Evolutionary conservation across 2,329 filamentous ascomycete species (phyloP).

Genomic region (Claviceps africana): DNA sequence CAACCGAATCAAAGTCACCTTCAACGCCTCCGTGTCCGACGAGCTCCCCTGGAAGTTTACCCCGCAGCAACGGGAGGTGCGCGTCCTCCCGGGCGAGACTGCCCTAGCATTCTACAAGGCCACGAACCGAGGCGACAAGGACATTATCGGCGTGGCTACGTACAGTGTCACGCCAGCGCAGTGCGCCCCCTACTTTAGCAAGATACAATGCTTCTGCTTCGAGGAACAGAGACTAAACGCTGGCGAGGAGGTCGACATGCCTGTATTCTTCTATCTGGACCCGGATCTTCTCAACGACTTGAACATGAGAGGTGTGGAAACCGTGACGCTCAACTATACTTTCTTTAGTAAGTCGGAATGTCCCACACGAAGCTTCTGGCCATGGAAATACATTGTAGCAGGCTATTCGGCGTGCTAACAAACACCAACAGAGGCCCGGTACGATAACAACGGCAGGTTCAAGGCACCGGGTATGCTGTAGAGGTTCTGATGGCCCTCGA

Average conservation of each 20-base stretch:
- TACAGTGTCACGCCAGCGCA: constrained; percentile 95
- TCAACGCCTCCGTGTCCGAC: constrained; percentile 90
- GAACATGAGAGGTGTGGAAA: constrained; percentile 87
- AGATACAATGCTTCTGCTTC: constrained; percentile 99
- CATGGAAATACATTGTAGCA: background rate
- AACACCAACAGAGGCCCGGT: constrained; percentile 26
- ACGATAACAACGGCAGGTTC: constrained; percentile 32
- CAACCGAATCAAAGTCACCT: constrained; percentile 83
- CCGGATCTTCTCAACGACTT: constrained; percentile 86
- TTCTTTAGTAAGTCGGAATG: constrained; percentile 70
- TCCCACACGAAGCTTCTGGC: no score
- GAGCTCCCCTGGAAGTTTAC: constrained; percentile 94
- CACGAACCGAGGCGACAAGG: constrained; percentile 75
- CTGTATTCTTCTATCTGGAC: constrained; percentile 98
- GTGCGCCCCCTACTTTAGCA: constrained; percentile 94
- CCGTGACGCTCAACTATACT: constrained; percentile 90
- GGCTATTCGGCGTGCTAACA: background rate
- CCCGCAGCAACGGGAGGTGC: constrained; percentile 91
- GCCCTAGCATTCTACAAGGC: constrained; percentile 96
- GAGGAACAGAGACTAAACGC: constrained; percentile 91
- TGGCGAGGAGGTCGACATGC: constrained; percentile 97
- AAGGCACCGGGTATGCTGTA: constrained; percentile 18
- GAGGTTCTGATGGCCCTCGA: background rate
- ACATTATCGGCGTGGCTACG: constrained; percentile 96
- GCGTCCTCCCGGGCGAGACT: constrained; percentile 89